These are phyloP conservation scores for Chlorella sp. DNA, from an alignment of 139 green algal species.

Conservation along the genomic window DNA sequence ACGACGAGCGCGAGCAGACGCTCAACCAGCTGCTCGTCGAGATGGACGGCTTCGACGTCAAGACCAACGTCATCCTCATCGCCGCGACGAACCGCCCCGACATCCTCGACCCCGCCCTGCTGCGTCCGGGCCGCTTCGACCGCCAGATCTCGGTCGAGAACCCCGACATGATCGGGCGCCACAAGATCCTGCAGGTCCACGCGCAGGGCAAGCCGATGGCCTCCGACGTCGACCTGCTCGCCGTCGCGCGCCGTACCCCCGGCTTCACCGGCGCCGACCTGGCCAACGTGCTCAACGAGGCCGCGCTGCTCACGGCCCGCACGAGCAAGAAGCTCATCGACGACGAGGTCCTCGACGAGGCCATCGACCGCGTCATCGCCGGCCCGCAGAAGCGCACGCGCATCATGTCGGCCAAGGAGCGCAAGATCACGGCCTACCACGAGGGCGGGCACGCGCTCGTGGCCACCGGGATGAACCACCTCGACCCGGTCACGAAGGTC, in stretches of 20 bases:
- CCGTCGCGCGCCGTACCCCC: conserved; percentile 53
- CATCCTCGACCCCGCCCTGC: conserved; percentile 95
- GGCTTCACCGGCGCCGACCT: conserved; percentile 79
- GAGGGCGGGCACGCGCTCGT: conserved; percentile 77
- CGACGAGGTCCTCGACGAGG: conserved; percentile 99
- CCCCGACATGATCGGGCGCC: conserved; percentile 83
- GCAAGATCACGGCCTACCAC: conserved; percentile 96
- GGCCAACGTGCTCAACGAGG: conserved; percentile 99
- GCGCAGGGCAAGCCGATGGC: conserved; percentile 88
- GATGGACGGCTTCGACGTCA: conserved; percentile 95
- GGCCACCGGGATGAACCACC: conserved; percentile 97
- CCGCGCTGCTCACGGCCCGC: conserved; percentile 93
- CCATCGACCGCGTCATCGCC: conserved; percentile 97
- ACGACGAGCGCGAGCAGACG: conserved; percentile 92
- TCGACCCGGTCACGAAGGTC: conserved; percentile 99
- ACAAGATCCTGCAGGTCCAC: conserved; percentile 74
- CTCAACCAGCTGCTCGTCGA: conserved; percentile 85
- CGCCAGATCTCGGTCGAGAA: conserved; percentile 85
- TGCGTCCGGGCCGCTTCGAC: conserved; percentile 97
- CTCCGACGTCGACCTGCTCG: conserved; percentile 92
- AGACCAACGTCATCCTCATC: conserved; percentile 96
- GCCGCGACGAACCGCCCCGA: conserved; percentile 97
- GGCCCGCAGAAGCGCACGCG: conserved; percentile 97
- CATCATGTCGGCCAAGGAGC: conserved; percentile 95
- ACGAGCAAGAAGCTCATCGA: conserved; percentile 93